Percentiles rank a stretch among this genome's conserved stretches.
phyloP scores from a whole-genome alignment of 345 rosid species.

The Sonneratia alba region DNA sequence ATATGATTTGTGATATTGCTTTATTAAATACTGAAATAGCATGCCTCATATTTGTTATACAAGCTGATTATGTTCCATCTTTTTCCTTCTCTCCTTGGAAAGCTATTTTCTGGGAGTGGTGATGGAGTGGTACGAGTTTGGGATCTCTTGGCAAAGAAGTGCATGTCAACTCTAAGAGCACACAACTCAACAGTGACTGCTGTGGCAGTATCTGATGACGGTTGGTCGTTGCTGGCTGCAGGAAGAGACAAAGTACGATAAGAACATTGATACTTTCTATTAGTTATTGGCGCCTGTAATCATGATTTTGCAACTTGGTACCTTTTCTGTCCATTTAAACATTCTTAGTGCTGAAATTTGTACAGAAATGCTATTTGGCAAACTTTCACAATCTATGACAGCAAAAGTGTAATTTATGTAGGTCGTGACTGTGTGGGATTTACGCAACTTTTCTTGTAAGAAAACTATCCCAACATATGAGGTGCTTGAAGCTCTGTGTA shows the following conservation, averaged over 20 bases:
- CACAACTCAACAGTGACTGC: conserved; percentile 85
- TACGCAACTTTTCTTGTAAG: conserved; percentile 59
- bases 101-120: conserved; percentile 89
- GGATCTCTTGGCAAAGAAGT: conserved; percentile 73
- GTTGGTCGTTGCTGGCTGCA: conserved; percentile 64
- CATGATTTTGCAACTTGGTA: background rate
- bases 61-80: conserved; percentile 3
- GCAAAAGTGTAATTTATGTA: conserved; percentile 19
- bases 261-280: conserved; percentile 3
- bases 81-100: conserved; percentile 7
- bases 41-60: background rate
- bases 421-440: conserved; percentile 97
- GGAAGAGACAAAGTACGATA: conserved; percentile 82
- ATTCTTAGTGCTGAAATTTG: background rate
- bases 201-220: conserved; percentile 73
- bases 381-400: background rate
- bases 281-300: background rate
- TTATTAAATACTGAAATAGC: background rate
- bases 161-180: conserved; percentile 55
- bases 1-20: background rate
- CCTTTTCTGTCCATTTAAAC: background rate
- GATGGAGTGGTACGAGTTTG: conserved; percentile 81
- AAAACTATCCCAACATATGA: conserved; percentile 72
- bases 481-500: conserved; percentile 67
- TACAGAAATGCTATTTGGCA: background rate